These are phyloP conservation scores for Russula brevipes DNA, from an alignment of 768 basidiomycete species.

Conservation along the genomic window DNA sequence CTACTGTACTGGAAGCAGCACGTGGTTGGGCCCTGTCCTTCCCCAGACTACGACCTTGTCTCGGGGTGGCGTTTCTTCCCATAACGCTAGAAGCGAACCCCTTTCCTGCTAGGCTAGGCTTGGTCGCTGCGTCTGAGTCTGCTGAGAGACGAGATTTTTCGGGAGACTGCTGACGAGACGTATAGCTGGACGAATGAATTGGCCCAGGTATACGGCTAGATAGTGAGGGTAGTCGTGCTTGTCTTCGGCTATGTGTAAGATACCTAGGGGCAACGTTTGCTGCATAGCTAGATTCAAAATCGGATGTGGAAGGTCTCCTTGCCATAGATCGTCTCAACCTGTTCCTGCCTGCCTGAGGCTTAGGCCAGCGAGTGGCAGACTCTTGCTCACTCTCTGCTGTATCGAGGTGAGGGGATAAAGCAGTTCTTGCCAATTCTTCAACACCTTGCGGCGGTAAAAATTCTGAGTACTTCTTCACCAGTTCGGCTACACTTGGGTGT, in stretches of 20 bases:
- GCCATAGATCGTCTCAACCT: constrained; percentile 48
- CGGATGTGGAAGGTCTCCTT: constrained; percentile 64
- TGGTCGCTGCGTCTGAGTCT: constrained; percentile 27
- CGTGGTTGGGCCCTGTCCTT: constrained; percentile 43
- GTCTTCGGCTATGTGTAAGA: constrained; percentile 46
- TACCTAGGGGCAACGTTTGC: constrained; percentile 85
- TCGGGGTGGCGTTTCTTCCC: constrained; percentile 37
- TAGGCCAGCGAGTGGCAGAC: constrained; percentile 36
- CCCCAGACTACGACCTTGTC: constrained; percentile 31
- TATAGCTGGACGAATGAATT: constrained; percentile 44
- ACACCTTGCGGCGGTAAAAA: constrained; percentile 68
- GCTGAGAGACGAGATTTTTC: constrained; percentile 49
- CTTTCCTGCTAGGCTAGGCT: constrained; percentile 36
- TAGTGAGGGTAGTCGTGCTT: constrained; percentile 35
- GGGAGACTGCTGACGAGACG: constrained; percentile 66
- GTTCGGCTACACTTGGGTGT: constrained; percentile 72
- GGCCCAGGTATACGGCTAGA: constrained; percentile 51
- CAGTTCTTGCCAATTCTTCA: constrained; percentile 65
- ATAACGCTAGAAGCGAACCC: constrained; percentile 30
- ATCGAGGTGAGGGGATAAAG: constrained; percentile 51
- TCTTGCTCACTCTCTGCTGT: constrained; percentile 80
- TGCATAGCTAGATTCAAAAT: constrained; percentile 89
- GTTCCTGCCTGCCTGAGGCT: constrained; percentile 40
- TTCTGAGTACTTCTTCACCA: constrained; percentile 78
- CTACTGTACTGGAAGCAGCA: constrained; percentile 37